A percentile compares a stretch with the other conserved stretches of the same genome.
phyloP scores from a whole-genome alignment of 768 basidiomycete species.

The Galerina sulciceps region DNA sequence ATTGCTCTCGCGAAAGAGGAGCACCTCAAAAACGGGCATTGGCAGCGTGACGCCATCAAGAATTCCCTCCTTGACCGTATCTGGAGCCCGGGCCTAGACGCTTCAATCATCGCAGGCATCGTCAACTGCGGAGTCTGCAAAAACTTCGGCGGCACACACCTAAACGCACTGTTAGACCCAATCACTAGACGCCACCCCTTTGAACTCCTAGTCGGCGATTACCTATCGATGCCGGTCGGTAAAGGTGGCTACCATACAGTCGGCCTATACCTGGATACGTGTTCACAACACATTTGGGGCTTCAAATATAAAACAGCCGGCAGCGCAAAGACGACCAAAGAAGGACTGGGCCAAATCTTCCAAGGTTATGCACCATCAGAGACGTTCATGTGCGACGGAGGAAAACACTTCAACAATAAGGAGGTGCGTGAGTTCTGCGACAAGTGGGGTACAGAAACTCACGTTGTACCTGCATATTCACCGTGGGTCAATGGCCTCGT shows the following conservation, averaged over 20 bases:
- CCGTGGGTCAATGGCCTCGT: conserved; percentile 44
- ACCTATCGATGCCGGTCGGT: conserved; percentile 33
- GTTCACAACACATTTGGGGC: conserved; percentile 30
- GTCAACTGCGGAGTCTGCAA: conserved; percentile 26
- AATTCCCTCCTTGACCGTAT: conserved; percentile 27
- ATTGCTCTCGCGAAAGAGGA: not conserved
- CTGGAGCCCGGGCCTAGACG: conserved; percentile 28
- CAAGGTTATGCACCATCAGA: conserved; percentile 24
- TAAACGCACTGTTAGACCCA: conserved; percentile 35
- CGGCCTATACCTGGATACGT: conserved; percentile 31
- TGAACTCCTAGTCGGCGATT: conserved; percentile 36
- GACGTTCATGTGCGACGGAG: conserved; percentile 40
- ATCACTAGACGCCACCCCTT: conserved; percentile 37
- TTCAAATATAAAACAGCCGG: conserved; percentile 30
- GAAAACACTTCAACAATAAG: conserved; percentile 37
- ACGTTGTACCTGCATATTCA: conserved; percentile 33
- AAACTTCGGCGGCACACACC: conserved; percentile 30
- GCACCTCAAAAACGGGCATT: conserved; percentile 27
- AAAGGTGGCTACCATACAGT: conserved; percentile 32
- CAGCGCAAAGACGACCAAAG: conserved; percentile 28
- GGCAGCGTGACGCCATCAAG: conserved; percentile 34
- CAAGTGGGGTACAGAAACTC: conserved; percentile 12
- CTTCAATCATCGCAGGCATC: conserved; percentile 25
- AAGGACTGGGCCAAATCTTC: conserved; percentile 21
- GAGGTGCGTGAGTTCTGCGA: conserved; percentile 32